Conservation (phyloP, 2,329 filamentous ascomycete species). For the Cytospora leucostoma region DNA sequence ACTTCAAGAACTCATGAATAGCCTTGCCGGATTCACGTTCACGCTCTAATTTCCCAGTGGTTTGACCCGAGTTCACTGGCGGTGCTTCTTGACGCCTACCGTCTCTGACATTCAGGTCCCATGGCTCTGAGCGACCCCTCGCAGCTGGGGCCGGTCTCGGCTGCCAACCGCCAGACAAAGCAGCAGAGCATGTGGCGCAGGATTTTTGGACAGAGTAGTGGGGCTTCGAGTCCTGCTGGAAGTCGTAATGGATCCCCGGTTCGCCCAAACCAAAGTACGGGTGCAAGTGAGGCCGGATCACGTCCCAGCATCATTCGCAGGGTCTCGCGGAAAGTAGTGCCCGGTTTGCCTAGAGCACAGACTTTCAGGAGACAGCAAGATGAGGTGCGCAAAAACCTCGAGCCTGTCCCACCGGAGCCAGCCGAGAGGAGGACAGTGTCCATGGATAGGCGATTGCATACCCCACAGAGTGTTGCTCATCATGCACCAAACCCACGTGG, state of each 20-base stretch:
- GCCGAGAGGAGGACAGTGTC: constrained; percentile 74
- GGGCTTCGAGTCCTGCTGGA: constrained; percentile 29
- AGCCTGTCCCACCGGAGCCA: constrained; percentile 62
- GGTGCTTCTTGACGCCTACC: not conserved
- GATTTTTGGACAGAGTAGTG: constrained; percentile 31
- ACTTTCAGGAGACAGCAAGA: constrained; percentile 84
- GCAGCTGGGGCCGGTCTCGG: constrained; percentile 26
- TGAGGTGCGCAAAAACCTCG: constrained; percentile 72
- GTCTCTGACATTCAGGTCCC: constrained; percentile 7
- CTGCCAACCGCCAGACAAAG: constrained; percentile 28
- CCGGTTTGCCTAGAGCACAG: constrained; percentile 72
- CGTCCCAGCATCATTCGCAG: constrained; percentile 44
- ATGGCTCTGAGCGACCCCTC: constrained; percentile 35
- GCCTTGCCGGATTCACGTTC: not conserved
- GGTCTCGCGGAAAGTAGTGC: constrained; percentile 65
- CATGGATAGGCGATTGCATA: constrained; percentile 53
- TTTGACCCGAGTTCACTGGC: not conserved
- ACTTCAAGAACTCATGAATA: constrained; percentile 16
- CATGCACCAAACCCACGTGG: constrained; percentile 44
- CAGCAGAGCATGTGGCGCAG: constrained; percentile 34
- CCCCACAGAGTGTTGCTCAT: constrained; percentile 40
- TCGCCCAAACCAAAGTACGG: constrained; percentile 31
- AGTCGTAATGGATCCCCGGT: constrained; percentile 32
- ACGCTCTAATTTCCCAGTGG: not conserved
- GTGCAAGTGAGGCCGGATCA: constrained; percentile 37